Evolutionary conservation across 179 eudicot genomes (phyloP), one percentile per base, ranked within the genome.

Genomic region (Actinidia arguta): DNA sequence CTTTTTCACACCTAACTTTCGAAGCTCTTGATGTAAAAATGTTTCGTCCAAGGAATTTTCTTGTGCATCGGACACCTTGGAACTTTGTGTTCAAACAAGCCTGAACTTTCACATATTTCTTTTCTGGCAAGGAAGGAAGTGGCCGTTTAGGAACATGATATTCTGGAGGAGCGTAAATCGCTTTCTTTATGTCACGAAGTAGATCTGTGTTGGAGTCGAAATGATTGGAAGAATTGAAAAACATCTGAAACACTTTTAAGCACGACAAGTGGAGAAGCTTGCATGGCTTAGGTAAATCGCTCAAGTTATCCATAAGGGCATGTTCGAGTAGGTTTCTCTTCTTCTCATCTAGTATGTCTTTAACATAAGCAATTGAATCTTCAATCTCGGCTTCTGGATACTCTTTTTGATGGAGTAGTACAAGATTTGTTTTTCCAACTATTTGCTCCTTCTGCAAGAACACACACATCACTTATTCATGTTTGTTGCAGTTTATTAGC

Each of bases 191-290:
- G 58, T 87, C 91, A 20, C 73, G 64, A 13, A 74, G 39, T 8
- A 90, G 69, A 0, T 83, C 83, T 20, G 86, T 81, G 0, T 87
- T 73, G 0, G 85, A 78, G 76, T 90, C 89, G 42, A 82, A 89
- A 31, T 58, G 50, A 51, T 90, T 88, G 56, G 48, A 27, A 0
- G 89, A 82, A 71, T 87, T 83, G 73, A 54, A 90, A 36, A 89
- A 85, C 93, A 90, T 90, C 18, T 87, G 83, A 66, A 85, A 90
- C 47, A 81, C 85, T 64, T 87, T 87, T 17, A 87, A 31, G 55
- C 85, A 81, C 8, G 75, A 67, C 14, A 89, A 61, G 67, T 88
- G 93, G n/a, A 87, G 64, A 44, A 73, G 73, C 42, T 80, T 90
- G 80, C 78, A 78, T 18, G 86, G 9, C 31, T 73, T 88, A 6